Base-by-base conservation (phyloP, 352 stramenopile genomes). In the Phytopythium helicoides region DNA sequence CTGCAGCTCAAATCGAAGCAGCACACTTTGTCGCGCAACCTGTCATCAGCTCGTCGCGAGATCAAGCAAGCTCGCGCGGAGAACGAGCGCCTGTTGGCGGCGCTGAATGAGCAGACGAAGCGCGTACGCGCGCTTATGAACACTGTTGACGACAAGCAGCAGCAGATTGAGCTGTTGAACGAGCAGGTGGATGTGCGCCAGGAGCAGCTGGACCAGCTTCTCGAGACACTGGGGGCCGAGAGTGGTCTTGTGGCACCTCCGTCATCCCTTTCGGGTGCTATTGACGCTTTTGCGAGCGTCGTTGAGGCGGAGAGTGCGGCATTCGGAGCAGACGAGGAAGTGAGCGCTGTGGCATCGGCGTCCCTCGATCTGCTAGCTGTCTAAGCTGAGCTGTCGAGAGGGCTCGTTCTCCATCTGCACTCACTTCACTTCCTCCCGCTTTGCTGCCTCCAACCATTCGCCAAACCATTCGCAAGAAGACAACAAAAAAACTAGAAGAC, bases 121-220 rank as follows among this genome's bases (percentile, higher is more conserved):
- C 81, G 73, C 42, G 81, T 90, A 52, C 69, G 60, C 45, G 64
- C 71, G 36, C 52, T 90, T 28, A 73, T 85, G 51, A 54, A 71
- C 36, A 81, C 69, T 33, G 60, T 90, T 28, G 80, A 87, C 35
- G 68, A 68, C 25, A 90, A 88, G 46, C 75, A 90, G 42, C 65
- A 81, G 56, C 71, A 87, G 49, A 72, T 90, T 37, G 66, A 77
- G 56, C 68, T 81, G 21, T 58, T 90, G 54, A 73, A 78, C 47
- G 73, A 88, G 60, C 71, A 82, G 21, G 69, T 76, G 34, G 73
- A 71, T 23, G 12, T 81, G 34, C 69, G 71, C 34, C 71, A 87
- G 48, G 71, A 58, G 35, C 71, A 83, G 58, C 53, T 87, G 31
- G 68, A 87, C 41, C 49, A 71, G 25, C 61, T 81, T 16, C 64